Conservation (phyloP, 345 rosid species). For the Murraya paniculata region DNA sequence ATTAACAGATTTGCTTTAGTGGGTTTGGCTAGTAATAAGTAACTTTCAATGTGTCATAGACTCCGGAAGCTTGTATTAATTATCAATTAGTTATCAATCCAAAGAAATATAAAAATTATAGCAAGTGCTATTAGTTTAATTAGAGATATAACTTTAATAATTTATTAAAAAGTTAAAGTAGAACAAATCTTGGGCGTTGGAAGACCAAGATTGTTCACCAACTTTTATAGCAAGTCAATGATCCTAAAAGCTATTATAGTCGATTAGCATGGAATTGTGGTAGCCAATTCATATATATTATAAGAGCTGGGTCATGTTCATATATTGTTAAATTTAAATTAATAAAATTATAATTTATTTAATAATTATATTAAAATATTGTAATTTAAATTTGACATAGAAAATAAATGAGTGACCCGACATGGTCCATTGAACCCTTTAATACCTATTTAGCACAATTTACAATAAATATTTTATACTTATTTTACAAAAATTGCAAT, state of each 20-base stretch:
- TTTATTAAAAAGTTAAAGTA: neutral
- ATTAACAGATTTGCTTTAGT: neutral
- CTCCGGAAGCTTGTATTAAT: neutral
- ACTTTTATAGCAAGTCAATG: neutral
- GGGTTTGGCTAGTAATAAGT: neutral
- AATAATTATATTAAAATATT: too few relatives aligned
- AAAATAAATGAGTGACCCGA: too few relatives aligned
- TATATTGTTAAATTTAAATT: too few relatives aligned
- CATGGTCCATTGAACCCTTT: too few relatives aligned
- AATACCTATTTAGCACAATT: too few relatives aligned
- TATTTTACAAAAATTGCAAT: too few relatives aligned
- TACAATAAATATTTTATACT: too few relatives aligned
- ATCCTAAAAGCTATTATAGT: neutral
- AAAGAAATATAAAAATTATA: neutral
- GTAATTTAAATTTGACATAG: fast-evolving
- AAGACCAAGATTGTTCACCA: constrained; percentile 2
- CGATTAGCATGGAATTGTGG: too few relatives aligned
- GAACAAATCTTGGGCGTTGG: neutral
- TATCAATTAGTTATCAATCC: neutral
- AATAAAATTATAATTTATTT: too few relatives aligned
- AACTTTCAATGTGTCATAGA: neutral
- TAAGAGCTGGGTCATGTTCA: too few relatives aligned
- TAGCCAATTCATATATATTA: too few relatives aligned
- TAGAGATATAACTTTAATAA: neutral
- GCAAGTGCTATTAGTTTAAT: neutral